A percentile compares a stretch with the other conserved stretches of the same genome.
Evolutionary conservation across 2,329 filamentous ascomycete species (phyloP).

Genomic region (Ophiostoma sp.): DNA sequence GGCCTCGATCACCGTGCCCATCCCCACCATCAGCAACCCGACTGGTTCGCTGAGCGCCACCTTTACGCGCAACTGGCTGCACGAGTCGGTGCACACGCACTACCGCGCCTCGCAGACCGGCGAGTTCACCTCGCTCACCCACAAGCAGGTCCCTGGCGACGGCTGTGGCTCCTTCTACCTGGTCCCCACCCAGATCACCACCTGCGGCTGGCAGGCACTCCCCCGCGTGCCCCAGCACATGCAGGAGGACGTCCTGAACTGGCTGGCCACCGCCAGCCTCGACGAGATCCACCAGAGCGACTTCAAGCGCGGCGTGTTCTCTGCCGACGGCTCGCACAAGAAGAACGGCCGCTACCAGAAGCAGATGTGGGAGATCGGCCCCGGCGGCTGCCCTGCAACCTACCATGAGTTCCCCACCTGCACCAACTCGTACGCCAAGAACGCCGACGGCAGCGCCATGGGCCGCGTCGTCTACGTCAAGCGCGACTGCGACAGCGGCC

Average conservation of each 20-base stretch:
- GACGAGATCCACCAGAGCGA: constrained; percentile 18
- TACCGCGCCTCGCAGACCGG: constrained; percentile 20
- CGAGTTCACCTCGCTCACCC: constrained; percentile 21
- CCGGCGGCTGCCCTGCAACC: constrained; percentile 24
- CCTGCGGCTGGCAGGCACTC: constrained; percentile 24
- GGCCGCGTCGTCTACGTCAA: constrained; percentile 22
- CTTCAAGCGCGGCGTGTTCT: constrained; percentile 18
- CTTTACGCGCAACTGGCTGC: constrained; percentile 22
- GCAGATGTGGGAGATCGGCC: constrained; percentile 23
- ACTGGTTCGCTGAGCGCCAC: constrained; percentile 12
- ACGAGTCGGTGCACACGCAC: constrained; percentile 24
- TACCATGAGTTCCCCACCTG: constrained; percentile 25
- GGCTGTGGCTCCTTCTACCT: constrained; percentile 28
- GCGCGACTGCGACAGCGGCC: constrained; percentile 21
- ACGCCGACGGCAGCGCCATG: not conserved
- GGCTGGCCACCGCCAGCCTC: constrained; percentile 3
- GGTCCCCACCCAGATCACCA: constrained; percentile 21
- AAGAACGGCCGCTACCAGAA: not conserved
- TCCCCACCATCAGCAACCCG: constrained; percentile 15
- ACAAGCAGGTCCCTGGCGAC: constrained; percentile 25
- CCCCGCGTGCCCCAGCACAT: constrained; percentile 20
- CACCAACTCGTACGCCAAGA: constrained; percentile 6
- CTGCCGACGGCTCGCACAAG: not conserved
- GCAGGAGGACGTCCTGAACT: constrained; percentile 15
- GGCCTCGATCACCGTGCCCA: not conserved